Percentiles rank a stretch among this genome's conserved stretches.
phyloP scores from a whole-genome alignment of 495 filamentous ascomycete species.

The Glarea lozoyensis region DNA sequence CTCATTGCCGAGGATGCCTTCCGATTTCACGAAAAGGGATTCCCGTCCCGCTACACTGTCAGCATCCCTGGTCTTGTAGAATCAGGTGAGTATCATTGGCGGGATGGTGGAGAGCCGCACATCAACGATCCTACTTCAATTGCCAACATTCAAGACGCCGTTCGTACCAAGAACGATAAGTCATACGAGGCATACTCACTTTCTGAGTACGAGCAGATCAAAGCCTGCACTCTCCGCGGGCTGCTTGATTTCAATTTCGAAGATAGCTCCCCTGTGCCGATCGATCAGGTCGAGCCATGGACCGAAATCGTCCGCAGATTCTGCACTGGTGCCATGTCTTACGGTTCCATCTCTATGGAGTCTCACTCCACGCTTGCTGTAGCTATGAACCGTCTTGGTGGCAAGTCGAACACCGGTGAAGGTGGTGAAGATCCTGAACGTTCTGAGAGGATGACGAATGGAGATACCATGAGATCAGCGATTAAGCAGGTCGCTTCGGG shows the following conservation, averaged over 20 bases:
- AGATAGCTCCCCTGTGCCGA: conserved; percentile 74
- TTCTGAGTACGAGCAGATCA: conserved; percentile 94
- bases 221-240: conserved; percentile 92
- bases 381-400: conserved; percentile 95
- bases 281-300: conserved; percentile 98
- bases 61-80: conserved; percentile 80
- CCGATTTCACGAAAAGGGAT: conserved; percentile 93
- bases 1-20: conserved; percentile 95
- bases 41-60: conserved; percentile 72
- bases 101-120: conserved; percentile 96
- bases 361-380: conserved; percentile 95
- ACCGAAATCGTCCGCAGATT: conserved; percentile 97
- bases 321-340: conserved; percentile 99
- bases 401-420: conserved; percentile 98
- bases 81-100: conserved; percentile 98
- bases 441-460: conserved; percentile 77
- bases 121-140: conserved; percentile 94
- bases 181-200: conserved; percentile 97
- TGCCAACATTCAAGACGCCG: conserved; percentile 97
- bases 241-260: conserved; percentile 98
- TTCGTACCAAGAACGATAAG: conserved; percentile 98
- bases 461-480: conserved; percentile 95
- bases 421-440: conserved; percentile 96
- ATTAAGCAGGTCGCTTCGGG: conserved; percentile 99
- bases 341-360: conserved; percentile 99